Conservation (phyloP, 352 stramenopile species). For the Sclerospora graminicola region DNA sequence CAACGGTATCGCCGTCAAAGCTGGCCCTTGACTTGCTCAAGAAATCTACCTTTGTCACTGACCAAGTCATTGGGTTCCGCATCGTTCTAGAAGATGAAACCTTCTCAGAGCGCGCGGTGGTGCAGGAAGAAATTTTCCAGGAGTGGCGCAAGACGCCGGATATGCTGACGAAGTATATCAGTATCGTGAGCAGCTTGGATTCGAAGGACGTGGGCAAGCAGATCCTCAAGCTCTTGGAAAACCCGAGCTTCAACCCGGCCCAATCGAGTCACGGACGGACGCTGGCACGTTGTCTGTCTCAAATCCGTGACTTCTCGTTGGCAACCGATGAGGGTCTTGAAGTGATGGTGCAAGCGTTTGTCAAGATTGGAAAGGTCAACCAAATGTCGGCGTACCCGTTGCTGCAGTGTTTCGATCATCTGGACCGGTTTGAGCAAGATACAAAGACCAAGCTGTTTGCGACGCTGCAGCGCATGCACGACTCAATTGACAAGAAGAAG, state of each 20-base stretch:
- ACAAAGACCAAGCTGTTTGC: constrained; percentile 45
- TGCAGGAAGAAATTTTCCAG: constrained; percentile 60
- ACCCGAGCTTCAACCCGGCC: constrained; percentile 64
- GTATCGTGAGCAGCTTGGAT: constrained; percentile 54
- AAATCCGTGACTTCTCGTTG: constrained; percentile 67
- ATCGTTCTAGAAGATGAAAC: constrained; percentile 51
- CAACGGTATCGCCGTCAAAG: constrained; percentile 32
- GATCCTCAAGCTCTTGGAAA: constrained; percentile 49
- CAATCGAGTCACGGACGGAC: constrained; percentile 68
- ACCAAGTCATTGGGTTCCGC: constrained; percentile 53
- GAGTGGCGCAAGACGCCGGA: constrained; percentile 64
- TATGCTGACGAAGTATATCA: constrained; percentile 76
- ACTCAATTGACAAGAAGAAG: constrained; percentile 70
- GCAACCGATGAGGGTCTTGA: constrained; percentile 66
- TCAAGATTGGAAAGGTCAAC: constrained; percentile 78
- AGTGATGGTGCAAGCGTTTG: constrained; percentile 60
- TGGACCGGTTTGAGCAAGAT: constrained; percentile 54
- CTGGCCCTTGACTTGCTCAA: constrained; percentile 50
- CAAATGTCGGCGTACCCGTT: constrained; percentile 79
- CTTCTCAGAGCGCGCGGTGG: constrained; percentile 42
- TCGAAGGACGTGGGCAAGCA: constrained; percentile 59
- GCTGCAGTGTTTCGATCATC: constrained; percentile 70
- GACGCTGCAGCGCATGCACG: constrained; percentile 57
- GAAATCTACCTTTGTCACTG: constrained; percentile 56
- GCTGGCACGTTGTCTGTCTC: constrained; percentile 47